phyloP scores from a whole-genome alignment of 2,329 filamentous ascomycete species.

The Hypoxylon sp. region DNA sequence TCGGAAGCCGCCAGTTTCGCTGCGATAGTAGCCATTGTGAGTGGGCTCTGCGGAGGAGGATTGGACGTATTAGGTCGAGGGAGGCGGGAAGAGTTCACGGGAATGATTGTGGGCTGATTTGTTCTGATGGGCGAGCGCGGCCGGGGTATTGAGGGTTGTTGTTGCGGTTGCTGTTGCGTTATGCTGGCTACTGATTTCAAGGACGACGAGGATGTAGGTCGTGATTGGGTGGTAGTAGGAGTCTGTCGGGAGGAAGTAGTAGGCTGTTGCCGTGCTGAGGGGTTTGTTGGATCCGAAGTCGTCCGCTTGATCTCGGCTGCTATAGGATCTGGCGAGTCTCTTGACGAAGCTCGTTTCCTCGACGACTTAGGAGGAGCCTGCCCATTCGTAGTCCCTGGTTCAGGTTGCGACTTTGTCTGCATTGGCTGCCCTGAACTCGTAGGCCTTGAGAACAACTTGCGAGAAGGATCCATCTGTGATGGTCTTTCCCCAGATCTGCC shows the following conservation, averaged over 20 bases:
- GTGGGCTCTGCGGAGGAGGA: conserved; percentile 65
- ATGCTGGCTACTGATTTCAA: conserved; percentile 5
- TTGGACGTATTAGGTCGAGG: conserved; percentile 53
- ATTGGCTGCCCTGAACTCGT: conserved; percentile 26
- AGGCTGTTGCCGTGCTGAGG: conserved; percentile 12
- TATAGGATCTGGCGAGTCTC: conserved; percentile 35
- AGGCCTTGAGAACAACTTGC: conserved; percentile 52
- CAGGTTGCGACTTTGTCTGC: conserved; percentile 33
- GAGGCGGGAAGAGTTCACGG: conserved; percentile 50
- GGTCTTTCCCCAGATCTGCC: conserved; percentile 52
- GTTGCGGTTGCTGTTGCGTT: conserved; percentile 11
- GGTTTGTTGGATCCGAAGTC: conserved; percentile 37
- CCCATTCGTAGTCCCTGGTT: conserved; percentile 23
- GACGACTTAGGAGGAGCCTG: conserved; percentile 17
- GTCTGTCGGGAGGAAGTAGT: conserved; percentile 19
- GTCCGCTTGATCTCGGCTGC: conserved; percentile 38
- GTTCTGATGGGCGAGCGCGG: conserved; percentile 31
- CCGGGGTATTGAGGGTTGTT: conserved; percentile 12
- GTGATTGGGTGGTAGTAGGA: conserved; percentile 13
- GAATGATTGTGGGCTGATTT: conserved; percentile 7
- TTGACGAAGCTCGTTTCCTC: conserved; percentile 27
- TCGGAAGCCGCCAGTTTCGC: conserved; percentile 75
- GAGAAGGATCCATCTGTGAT: conserved; percentile 47
- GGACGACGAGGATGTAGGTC: conserved; percentile 29
- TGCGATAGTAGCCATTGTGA: conserved; percentile 72